phyloP scores from a whole-genome alignment of 805 yeast species.

The Candida methanosorbosa region DNA sequence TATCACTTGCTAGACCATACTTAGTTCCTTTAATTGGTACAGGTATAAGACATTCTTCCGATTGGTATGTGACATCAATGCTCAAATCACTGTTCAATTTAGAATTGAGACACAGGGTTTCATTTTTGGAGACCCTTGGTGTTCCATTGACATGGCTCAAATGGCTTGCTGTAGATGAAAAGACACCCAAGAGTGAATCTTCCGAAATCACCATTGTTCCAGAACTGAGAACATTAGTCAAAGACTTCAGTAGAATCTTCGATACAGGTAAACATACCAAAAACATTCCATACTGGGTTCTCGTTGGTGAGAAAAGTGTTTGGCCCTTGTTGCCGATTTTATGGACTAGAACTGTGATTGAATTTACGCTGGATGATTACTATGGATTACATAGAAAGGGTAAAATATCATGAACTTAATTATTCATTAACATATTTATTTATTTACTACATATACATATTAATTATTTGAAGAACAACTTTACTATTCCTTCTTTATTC shows the following conservation, averaged over 20 bases:
- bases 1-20: slow-evolving; percentile 89
- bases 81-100: slow-evolving; percentile 51
- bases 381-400: slow-evolving; percentile 30
- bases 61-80: slow-evolving; percentile 21
- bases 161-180: slow-evolving; percentile 80
- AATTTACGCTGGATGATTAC: slow-evolving; percentile 76
- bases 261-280: slow-evolving; percentile 63
- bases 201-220: slow-evolving; percentile 90
- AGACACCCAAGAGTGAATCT: slow-evolving; percentile 63
- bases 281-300: slow-evolving; percentile 82
- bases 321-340: slow-evolving; percentile 87
- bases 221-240: slow-evolving; percentile 59
- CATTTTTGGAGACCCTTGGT: slow-evolving; percentile 72
- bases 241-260: slow-evolving; percentile 66
- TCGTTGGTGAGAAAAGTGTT: slow-evolving; percentile 83
- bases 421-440: background rate
- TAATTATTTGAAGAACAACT: slow-evolving; percentile 32
- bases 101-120: slow-evolving; percentile 80
- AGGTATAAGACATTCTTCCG: slow-evolving; percentile 59
- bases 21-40: slow-evolving; percentile 82
- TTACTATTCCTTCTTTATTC: slow-evolving; percentile 43
- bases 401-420: background rate
- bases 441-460: background rate
- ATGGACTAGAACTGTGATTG: slow-evolving; percentile 84
- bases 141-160: slow-evolving; percentile 60